Percentiles rank a stretch among this genome's conserved stretches.
These are phyloP conservation scores for Ceratocystis ficicola DNA, from an alignment of 2,329 filamentous ascomycete genomes.

Conservation along the genomic window DNA sequence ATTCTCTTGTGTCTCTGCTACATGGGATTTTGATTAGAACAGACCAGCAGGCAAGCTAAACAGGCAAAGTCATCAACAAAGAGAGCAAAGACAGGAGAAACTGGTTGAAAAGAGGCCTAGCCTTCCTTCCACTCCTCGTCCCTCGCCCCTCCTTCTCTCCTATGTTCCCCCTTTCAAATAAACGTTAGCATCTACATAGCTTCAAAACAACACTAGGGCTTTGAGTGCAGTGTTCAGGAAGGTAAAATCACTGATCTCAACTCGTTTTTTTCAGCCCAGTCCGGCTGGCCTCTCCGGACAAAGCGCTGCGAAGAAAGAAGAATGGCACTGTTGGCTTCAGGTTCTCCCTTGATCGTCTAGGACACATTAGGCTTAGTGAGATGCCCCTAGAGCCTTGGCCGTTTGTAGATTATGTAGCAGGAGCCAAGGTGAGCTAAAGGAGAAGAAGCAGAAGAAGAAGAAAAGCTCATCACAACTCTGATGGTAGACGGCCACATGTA, in stretches of 20 bases:
- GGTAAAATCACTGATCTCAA: not conserved
- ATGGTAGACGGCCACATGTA: no score
- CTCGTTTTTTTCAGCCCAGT: conserved; percentile 2
- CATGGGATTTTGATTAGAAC: not conserved
- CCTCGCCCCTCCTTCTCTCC: not conserved
- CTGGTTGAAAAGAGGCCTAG: not conserved
- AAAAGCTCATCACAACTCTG: no score
- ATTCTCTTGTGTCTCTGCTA: not conserved
- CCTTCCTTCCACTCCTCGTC: not conserved
- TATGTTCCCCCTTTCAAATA: conserved; percentile 1
- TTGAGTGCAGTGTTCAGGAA: not conserved
- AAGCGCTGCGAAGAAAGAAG: not conserved
- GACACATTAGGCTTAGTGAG: not conserved
- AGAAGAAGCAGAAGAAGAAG: no score
- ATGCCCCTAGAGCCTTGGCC: not conserved
- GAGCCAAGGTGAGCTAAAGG: not conserved
- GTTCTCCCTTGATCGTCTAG: not conserved
- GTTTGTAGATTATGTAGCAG: not conserved
- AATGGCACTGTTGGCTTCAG: not conserved
- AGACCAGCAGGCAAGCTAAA: not conserved
- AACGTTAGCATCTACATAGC: not conserved
- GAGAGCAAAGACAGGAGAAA: not conserved
- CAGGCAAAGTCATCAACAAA: not conserved
- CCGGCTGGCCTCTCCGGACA: conserved; percentile 2
- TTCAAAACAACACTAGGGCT: not conserved